Conservation (phyloP, 106 monocot species). For the Platanthera guangdongensis region DNA sequence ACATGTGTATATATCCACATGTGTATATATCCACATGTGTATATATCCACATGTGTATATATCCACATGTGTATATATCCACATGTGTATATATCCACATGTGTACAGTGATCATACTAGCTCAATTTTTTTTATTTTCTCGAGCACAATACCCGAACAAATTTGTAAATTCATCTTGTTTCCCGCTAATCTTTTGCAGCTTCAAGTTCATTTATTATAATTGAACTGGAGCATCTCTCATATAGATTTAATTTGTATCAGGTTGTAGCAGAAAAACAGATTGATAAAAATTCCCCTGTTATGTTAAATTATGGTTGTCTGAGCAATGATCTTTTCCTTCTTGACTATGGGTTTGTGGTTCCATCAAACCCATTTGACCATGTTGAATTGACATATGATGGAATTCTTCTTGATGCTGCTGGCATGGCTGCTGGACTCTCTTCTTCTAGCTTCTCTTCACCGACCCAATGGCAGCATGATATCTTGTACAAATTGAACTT, state of each 20-base stretch:
- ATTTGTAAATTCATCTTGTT: not conserved
- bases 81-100: too few species aligned
- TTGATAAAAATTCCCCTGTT: slow-evolving; percentile 46
- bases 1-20: too few species aligned
- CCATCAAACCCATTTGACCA: slow-evolving; percentile 70
- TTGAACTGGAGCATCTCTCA: not conserved
- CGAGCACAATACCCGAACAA: too few species aligned
- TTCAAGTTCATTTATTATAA: not conserved
- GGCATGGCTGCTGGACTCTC: slow-evolving; percentile 80
- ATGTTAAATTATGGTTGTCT: slow-evolving; percentile 81
- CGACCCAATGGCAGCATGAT: slow-evolving; percentile 69
- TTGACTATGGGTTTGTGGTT: slow-evolving; percentile 96
- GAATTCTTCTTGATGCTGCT: slow-evolving; percentile 76
- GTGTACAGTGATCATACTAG: too few species aligned
- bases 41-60: too few species aligned
- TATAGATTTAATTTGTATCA: slow-evolving; percentile 11
- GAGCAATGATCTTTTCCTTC: slow-evolving; percentile 86
- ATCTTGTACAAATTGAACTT: slow-evolving; percentile 69
- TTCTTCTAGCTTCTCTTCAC: slow-evolving; percentile 65
- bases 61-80: too few species aligned
- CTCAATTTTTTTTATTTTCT: too few species aligned
- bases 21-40: too few species aligned
- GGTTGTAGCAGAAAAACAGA: slow-evolving; percentile 62
- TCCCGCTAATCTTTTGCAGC: not conserved
- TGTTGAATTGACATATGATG: slow-evolving; percentile 80